A percentile compares a stretch with the other conserved stretches of the same genome.
These are phyloP conservation scores for Cryptomeria japonica DNA, from an alignment of 75 land plant genomes.

Conservation along the genomic window DNA sequence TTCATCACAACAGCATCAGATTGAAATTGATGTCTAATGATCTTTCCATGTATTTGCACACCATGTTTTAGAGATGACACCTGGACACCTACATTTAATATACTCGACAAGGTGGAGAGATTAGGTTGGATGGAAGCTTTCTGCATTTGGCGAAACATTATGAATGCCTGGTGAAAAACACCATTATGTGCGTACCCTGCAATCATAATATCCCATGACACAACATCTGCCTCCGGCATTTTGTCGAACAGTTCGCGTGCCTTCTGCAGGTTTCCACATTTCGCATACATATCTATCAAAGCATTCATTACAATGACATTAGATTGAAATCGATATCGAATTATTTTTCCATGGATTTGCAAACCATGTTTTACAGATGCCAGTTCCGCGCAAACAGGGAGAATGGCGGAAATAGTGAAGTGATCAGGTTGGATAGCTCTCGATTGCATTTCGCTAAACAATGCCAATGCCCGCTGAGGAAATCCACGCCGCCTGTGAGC, in stretches of 20 bases:
- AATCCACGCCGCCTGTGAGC: slow-evolving; percentile 25
- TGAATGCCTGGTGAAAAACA: background rate
- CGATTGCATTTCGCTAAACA: slow-evolving; percentile 31
- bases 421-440: slow-evolving; percentile 23
- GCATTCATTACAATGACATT: no score
- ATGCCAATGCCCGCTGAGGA: slow-evolving; percentile 19
- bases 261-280: no score
- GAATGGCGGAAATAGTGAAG: slow-evolving; percentile 25
- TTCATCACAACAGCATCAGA: slow-evolving; percentile 9
- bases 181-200: slow-evolving; percentile 8
- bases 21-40: background rate
- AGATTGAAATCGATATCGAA: no score
- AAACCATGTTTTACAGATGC: no score
- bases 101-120: no score
- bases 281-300: no score
- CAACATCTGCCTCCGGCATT: no score
- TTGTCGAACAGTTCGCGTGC: no score
- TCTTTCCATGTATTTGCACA: slow-evolving; percentile 6
- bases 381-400: slow-evolving; percentile 3
- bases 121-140: background rate
- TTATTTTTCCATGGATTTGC: no score
- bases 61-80: slow-evolving; percentile 31
- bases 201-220: no score
- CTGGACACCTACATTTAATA: slow-evolving; percentile 18
- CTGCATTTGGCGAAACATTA: background rate